Conservation (phyloP, 129 eudicot species). For the Escallonia rubra region DNA sequence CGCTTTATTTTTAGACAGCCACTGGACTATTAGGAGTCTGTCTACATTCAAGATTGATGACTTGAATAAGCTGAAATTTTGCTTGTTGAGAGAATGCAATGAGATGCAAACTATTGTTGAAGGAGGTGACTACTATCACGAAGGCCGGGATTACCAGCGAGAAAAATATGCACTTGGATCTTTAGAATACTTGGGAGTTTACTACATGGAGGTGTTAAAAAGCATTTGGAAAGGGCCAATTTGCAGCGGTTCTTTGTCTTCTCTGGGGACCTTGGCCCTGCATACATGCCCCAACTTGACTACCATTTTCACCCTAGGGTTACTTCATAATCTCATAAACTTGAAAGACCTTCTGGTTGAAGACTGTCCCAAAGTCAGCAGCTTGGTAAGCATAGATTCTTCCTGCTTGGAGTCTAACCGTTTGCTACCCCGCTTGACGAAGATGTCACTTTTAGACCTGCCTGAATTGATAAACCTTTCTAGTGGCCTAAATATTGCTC, state of each 20-base stretch:
- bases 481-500: conserved; percentile 14
- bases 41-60: neutral
- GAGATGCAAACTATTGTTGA: neutral
- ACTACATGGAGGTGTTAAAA: conserved; percentile 11
- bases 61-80: conserved; percentile 3
- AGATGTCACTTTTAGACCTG: conserved; percentile 27
- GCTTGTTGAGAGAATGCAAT: neutral
- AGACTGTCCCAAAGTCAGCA: conserved; percentile 18
- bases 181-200: conserved; percentile 14
- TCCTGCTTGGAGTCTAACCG: neutral
- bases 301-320: neutral
- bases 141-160: neutral
- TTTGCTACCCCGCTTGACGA: conserved; percentile 26
- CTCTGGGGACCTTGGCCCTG: conserved; percentile 21
- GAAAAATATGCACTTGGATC: neutral
- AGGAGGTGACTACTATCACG: neutral
- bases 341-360: conserved; percentile 25
- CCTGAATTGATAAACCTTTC: conserved; percentile 29
- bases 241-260: conserved; percentile 4
- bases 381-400: neutral
- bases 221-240: conserved; percentile 12
- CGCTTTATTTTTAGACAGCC: neutral
- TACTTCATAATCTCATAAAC: conserved; percentile 1
- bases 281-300: conserved; percentile 4
- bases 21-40: neutral